Percentiles rank a stretch among this genome's conserved stretches.
Conservation (phyloP, 805 yeast genomes). For the Schwanniomyces pseudopolymorphus region DNA sequence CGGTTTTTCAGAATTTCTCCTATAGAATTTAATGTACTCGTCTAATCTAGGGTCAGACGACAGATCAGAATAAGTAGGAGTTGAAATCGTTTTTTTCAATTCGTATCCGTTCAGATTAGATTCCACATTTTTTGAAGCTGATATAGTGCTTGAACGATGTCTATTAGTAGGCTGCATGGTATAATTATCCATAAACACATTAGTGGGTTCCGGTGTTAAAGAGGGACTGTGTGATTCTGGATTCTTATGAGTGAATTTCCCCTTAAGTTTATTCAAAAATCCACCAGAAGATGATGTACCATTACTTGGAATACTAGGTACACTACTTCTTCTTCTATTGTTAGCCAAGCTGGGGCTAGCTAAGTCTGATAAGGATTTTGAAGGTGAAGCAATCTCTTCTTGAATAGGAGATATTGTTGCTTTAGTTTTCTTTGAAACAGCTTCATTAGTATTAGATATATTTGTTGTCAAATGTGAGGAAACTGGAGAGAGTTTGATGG, state of each 20-base stretch:
- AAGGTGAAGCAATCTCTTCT: conserved; percentile 16
- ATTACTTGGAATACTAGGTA: conserved; percentile 15
- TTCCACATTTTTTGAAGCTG: background rate
- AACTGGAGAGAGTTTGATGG: conserved; percentile 7
- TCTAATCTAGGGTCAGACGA: conserved; percentile 31
- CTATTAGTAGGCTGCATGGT: conserved; percentile 1
- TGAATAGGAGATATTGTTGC: conserved; percentile 31
- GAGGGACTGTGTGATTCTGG: conserved; percentile 1
- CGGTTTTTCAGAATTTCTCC: conserved; percentile 16
- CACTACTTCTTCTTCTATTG: conserved; percentile 15
- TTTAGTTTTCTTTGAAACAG: conserved; percentile 28
- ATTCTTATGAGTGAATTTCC: conserved; percentile 22
- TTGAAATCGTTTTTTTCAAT: conserved; percentile 12
- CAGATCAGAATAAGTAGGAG: conserved; percentile 6
- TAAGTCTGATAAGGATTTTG: conserved; percentile 3
- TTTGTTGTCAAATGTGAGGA: conserved; percentile 21
- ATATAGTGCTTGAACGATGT: background rate
- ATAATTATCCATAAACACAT: conserved; percentile 18
- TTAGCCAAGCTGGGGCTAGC: conserved; percentile 1
- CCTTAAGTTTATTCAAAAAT: conserved; percentile 38
- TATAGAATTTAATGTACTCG: conserved; percentile 36
- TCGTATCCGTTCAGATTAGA: background rate
- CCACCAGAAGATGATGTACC: conserved; percentile 19
- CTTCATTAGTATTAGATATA: conserved; percentile 33
- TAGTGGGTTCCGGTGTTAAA: conserved; percentile 2